phyloP scores from a whole-genome alignment of 2,329 filamentous ascomycete genomes.

The Paecilomyces dactylethromorphus region DNA sequence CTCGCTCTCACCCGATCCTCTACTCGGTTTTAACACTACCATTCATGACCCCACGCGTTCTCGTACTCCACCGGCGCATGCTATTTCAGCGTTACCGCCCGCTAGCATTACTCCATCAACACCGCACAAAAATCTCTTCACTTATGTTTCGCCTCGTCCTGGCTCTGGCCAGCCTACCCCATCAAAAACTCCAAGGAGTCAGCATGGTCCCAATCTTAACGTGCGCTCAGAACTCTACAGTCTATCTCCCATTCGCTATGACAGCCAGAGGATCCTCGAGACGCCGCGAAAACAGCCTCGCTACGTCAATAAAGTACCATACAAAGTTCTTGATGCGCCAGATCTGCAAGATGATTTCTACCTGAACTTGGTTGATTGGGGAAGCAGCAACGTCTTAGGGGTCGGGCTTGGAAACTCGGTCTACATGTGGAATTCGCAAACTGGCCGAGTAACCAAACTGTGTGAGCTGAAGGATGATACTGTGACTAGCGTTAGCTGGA shows the following conservation, averaged over 20 bases:
- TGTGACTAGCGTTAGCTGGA: slow-evolving; percentile 97
- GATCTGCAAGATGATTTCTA: slow-evolving; percentile 98
- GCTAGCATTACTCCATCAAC: slow-evolving; percentile 81
- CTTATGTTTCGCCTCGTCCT: slow-evolving; percentile 71
- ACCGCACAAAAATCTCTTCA: slow-evolving; percentile 95
- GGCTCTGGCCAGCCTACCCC: slow-evolving; percentile 80
- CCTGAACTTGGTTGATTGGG: slow-evolving; percentile 95
- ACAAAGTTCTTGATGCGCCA: slow-evolving; percentile 94
- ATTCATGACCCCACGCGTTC: slow-evolving; percentile 63
- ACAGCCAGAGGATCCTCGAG: slow-evolving; percentile 87
- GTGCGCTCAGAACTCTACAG: slow-evolving; percentile 91
- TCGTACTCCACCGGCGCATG: slow-evolving; percentile 71
- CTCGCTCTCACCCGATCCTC: slow-evolving; percentile 54
- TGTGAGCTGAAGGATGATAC: slow-evolving; percentile 89
- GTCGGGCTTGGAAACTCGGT: slow-evolving; percentile 90
- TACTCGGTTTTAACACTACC: slow-evolving; percentile 37
- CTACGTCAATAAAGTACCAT: slow-evolving; percentile 91
- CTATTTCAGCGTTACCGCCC: slow-evolving; percentile 59
- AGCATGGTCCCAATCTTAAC: slow-evolving; percentile 83
- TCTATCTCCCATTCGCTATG: slow-evolving; percentile 84
- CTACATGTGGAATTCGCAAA: slow-evolving; percentile 96
- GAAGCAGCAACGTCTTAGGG: slow-evolving; percentile 85
- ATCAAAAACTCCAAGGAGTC: slow-evolving; percentile 79
- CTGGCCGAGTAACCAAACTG: slow-evolving; percentile 84
- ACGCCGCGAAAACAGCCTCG: slow-evolving; percentile 83